Evolutionary conservation across 805 yeast species (phyloP), one percentile per base, ranked within the genome.

Genomic region (Teunomyces pallodes): DNA sequence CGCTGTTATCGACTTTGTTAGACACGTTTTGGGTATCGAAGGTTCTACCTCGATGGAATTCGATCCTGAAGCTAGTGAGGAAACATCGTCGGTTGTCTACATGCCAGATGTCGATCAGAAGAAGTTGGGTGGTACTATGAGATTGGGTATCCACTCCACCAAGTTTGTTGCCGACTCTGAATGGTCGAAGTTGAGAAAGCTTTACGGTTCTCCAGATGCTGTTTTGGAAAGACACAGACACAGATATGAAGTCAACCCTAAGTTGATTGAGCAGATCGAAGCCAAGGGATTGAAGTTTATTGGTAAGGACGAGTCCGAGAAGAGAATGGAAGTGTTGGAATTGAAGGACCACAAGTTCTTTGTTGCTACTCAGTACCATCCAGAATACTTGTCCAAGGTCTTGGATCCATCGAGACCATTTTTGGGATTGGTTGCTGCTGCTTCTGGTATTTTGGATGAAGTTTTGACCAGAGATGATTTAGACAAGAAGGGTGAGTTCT

Each of bases 41-140:
- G 79, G 78, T 46, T 85, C 95, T 45, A 84, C 84, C 42, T 89
- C 96, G 26, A 83, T 84, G 70, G 98, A 92, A 74, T 88, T 92
- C 62, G 81, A 80, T 55, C 79, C 83, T 20, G 74, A 76, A n/a
- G 62, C 81, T 45, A 72, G 78, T 36, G 87, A 85, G 47, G 79
- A 75, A 30, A 78, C 80, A 46, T 85, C 90, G 14, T 81, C 90
- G 45, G 95, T 94, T 50, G 88, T 94, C 43, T 94, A 90, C 76
- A 94, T 94, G 99, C 99, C 99, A 39, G 99, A 94, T 70, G 90
- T 92, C 53, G 96, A 90, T 71, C 92, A 90, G 75, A 84, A 87
- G 58, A 90, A 89, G 67, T 80, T 94, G 76, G 99, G 99, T 54
- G 99, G 99, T 57, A 92, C 98, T 45, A 94, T 94, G 99, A 86